A percentile compares a stretch with the other conserved stretches of the same genome.
Conservation (phyloP, 768 basidiomycete genomes). For the Suillus bovinus region DNA sequence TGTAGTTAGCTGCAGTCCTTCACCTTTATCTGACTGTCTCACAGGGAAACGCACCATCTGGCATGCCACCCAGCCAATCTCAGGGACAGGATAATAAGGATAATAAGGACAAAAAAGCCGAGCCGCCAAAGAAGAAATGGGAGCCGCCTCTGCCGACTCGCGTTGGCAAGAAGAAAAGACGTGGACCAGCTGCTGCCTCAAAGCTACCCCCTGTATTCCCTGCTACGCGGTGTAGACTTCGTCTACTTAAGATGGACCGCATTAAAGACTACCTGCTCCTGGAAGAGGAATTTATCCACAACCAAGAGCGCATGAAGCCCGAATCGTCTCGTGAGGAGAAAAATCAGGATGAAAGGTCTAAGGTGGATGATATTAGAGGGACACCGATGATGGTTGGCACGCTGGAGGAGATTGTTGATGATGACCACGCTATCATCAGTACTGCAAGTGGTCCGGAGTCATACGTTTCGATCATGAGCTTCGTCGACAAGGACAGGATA, state of each 20-base stretch:
- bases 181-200: conserved; percentile 87
- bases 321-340: conserved; percentile 89
- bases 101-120: conserved; percentile 46
- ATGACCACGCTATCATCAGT: conserved; percentile 98
- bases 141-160: conserved; percentile 96
- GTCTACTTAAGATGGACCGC: conserved; percentile 94
- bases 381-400: conserved; percentile 98
- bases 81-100: conserved; percentile 45
- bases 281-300: conserved; percentile 93
- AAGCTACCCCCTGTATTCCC: conserved; percentile 94
- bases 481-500: conserved; percentile 96
- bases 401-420: conserved; percentile 96
- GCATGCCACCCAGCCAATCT: conserved; percentile 46
- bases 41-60: conserved; percentile 79
- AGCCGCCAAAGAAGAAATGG: conserved; percentile 88
- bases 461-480: conserved; percentile 97
- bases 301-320: conserved; percentile 89
- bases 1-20: conserved; percentile 3
- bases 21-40: conserved; percentile 12
- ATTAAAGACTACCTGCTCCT: conserved; percentile 97
- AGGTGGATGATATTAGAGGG: conserved; percentile 92
- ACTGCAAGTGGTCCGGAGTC: conserved; percentile 93
- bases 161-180: conserved; percentile 93
- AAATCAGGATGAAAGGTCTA: conserved; percentile 91
- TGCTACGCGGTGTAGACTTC: conserved; percentile 92